Evolutionary conservation across 225 moss, liverwort and hornwort genomes (phyloP).

Genomic region (Marchantia paleacea): DNA sequence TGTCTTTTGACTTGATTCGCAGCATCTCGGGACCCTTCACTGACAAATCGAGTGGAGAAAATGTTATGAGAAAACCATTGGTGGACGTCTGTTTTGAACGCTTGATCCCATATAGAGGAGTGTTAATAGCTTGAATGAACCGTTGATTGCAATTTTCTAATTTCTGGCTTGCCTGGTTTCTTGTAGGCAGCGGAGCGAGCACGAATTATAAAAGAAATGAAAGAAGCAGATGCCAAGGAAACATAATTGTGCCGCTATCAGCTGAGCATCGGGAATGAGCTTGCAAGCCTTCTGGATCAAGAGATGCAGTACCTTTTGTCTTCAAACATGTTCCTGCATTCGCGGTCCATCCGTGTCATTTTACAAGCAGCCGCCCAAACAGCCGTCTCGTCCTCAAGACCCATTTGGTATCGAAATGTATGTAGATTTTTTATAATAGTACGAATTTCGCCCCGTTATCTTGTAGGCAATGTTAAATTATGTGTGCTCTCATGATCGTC

Average conservation of each 20-base stretch:
- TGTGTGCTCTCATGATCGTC: background rate
- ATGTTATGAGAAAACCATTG: background rate
- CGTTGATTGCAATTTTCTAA: background rate
- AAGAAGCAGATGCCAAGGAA: slow-evolving; percentile 40
- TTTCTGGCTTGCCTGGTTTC: background rate
- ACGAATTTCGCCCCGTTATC: background rate
- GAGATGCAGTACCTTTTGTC: background rate
- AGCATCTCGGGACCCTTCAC: background rate
- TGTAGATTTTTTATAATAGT: background rate
- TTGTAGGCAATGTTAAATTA: too few relatives aligned
- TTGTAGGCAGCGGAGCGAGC: slow-evolving; percentile 55
- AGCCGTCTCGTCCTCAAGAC: too few relatives aligned
- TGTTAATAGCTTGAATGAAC: too few relatives aligned
- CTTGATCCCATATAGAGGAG: too few relatives aligned
- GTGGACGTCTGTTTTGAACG: too few relatives aligned
- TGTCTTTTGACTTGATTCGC: background rate
- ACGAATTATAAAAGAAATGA: slow-evolving; percentile 45
- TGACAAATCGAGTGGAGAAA: background rate
- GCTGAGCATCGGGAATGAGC: background rate
- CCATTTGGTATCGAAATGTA: background rate
- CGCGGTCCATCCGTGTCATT: background rate
- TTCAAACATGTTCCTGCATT: background rate
- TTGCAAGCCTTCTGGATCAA: background rate
- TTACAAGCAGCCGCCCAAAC: background rate
- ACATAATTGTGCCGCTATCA: background rate